Evolutionary conservation across 441 rosid genomes (phyloP).

Genomic region (Erodium texanum): DNA sequence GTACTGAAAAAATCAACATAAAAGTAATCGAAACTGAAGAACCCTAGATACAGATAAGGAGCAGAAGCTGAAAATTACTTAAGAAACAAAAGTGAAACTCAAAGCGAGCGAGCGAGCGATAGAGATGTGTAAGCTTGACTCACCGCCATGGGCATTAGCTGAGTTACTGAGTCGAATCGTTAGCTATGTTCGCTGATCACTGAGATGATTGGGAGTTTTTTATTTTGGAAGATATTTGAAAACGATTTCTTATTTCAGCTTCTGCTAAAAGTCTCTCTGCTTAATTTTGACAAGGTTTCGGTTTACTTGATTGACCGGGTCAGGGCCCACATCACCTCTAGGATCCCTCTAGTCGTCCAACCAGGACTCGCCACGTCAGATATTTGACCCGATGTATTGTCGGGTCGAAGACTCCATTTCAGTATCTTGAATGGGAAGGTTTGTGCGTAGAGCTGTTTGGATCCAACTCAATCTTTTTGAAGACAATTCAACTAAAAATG

Average conservation of each 20-base stretch:
- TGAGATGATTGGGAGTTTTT: not conserved
- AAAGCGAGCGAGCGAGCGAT: not conserved
- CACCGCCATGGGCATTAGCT: constrained; percentile 1
- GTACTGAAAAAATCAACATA: not conserved
- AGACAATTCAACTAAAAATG: too few relatives aligned
- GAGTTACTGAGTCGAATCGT: not conserved
- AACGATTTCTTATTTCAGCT: not conserved
- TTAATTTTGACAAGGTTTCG: not conserved
- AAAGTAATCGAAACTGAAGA: not conserved
- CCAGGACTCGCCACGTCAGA: not conserved
- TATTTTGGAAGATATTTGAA: not conserved
- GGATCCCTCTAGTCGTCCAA: not conserved
- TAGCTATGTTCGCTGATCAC: not conserved
- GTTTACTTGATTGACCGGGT: not conserved
- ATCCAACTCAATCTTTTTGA: too few relatives aligned
- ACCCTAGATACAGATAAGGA: not conserved
- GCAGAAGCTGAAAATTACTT: not conserved
- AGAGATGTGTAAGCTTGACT: not conserved
- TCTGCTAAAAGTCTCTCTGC: not conserved
- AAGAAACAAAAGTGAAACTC: not conserved
- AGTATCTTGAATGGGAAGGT: too few relatives aligned
- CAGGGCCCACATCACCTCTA: not conserved
- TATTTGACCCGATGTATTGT: not conserved
- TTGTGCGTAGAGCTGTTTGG: too few relatives aligned
- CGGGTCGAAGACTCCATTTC: not conserved